phyloP scores from a whole-genome alignment of 2,329 filamentous ascomycete genomes.

The Tympanopsis confertula region DNA sequence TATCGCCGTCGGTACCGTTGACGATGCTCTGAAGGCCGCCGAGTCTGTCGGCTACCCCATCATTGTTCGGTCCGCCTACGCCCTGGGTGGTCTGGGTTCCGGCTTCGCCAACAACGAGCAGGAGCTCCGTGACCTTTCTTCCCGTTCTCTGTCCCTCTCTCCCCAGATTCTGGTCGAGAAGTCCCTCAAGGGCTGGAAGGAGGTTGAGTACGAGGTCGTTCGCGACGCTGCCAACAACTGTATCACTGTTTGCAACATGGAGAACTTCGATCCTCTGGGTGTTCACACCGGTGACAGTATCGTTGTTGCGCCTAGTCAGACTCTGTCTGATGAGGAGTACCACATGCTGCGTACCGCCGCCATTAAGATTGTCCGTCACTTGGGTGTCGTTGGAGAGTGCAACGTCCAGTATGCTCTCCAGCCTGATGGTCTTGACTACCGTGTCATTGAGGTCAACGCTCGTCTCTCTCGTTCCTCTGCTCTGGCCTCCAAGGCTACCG shows the following conservation, averaged over 20 bases:
- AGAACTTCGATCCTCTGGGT: conserved; percentile 95
- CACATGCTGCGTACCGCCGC: conserved; percentile 97
- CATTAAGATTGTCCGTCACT: conserved; percentile 95
- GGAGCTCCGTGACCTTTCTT: conserved; percentile 86
- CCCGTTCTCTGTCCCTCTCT: conserved; percentile 81
- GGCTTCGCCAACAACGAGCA: conserved; percentile 91
- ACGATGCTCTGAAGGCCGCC: conserved; percentile 83
- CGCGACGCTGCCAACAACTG: conserved; percentile 97
- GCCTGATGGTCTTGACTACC: conserved; percentile 92
- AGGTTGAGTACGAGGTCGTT: conserved; percentile 96
- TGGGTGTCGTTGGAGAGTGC: conserved; percentile 95
- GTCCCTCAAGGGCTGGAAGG: conserved; percentile 98
- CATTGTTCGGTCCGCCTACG: conserved; percentile 94
- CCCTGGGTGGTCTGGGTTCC: conserved; percentile 87
- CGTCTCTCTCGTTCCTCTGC: conserved; percentile 96
- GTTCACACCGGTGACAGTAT: conserved; percentile 99
- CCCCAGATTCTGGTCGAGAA: conserved; percentile 98
- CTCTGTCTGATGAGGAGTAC: conserved; percentile 94
- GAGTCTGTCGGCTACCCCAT: conserved; percentile 87
- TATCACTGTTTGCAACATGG: conserved; percentile 98
- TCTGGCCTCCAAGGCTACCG: conserved; percentile 92
- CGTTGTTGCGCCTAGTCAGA: conserved; percentile 93
- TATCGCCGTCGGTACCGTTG: conserved; percentile 80
- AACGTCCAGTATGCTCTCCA: conserved; percentile 97
- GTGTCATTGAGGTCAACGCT: conserved; percentile 97